These are phyloP conservation scores for Blumeria graminis DNA, from an alignment of 2,329 filamentous ascomycete species.

Conservation along the genomic window DNA sequence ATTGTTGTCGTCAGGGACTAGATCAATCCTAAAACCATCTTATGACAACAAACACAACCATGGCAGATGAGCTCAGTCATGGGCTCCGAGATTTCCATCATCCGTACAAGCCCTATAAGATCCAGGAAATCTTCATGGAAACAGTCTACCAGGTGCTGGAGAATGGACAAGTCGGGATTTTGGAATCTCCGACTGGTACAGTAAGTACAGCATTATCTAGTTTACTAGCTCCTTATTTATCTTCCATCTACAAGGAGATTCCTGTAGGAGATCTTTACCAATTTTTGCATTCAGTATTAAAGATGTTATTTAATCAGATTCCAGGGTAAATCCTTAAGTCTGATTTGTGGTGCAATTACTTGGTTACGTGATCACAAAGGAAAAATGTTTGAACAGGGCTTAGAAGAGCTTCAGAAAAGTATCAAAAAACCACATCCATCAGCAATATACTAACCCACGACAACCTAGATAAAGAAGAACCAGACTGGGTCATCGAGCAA, in stretches of 20 bases:
- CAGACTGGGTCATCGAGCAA: conserved; percentile 45
- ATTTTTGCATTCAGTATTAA: not conserved
- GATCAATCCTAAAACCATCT: too few relatives aligned
- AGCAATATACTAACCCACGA: not conserved
- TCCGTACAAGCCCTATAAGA: conserved; percentile 45
- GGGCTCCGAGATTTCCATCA: conserved; percentile 32
- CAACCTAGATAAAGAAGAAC: conserved; percentile 27
- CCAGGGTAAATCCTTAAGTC: conserved; percentile 44
- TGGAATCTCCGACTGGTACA: conserved; percentile 48
- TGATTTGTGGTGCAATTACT: conserved; percentile 47
- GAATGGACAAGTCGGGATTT: conserved; percentile 40
- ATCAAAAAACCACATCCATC: not conserved
- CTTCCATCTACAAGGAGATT: too few relatives aligned
- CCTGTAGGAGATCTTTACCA: not conserved
- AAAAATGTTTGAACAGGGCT: conserved; percentile 16
- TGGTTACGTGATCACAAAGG: conserved; percentile 46
- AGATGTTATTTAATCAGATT: not conserved
- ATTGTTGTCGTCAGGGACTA: too few relatives aligned
- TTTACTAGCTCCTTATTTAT: too few relatives aligned
- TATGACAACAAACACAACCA: not conserved
- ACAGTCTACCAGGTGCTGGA: conserved; percentile 43
- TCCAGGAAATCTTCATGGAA: conserved; percentile 47
- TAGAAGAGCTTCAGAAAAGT: conserved; percentile 10
- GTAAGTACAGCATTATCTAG: conserved; percentile 5
- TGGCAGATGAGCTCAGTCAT: not conserved